phyloP scores from a whole-genome alignment of 1,284 basidiomycete genomes.

The Rhodotorula sp. region DNA sequence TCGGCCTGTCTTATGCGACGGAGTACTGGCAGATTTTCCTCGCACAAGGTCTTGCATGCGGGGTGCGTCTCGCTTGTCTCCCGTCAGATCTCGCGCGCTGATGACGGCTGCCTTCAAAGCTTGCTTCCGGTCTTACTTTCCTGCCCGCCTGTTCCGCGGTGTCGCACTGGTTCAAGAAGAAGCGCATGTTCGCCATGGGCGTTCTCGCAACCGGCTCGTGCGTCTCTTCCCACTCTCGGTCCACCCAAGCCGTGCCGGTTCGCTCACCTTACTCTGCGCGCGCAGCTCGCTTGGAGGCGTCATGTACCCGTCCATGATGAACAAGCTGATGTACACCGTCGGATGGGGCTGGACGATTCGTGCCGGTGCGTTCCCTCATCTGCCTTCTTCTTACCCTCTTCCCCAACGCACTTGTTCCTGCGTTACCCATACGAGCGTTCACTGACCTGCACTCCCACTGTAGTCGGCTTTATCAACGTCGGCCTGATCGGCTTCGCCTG shows the following conservation, averaged over 20 bases:
- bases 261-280: no score
- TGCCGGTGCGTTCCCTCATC: constrained; percentile 9
- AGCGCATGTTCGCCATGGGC: constrained; percentile 42
- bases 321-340: constrained; percentile 34
- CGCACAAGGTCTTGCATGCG: constrained; percentile 38
- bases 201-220: constrained; percentile 44
- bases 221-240: neutral
- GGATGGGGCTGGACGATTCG: constrained; percentile 42
- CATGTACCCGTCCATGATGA: constrained; percentile 20
- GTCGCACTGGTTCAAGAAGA: constrained; percentile 40
- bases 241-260: neutral
- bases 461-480: constrained; percentile 41
- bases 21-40: constrained; percentile 39
- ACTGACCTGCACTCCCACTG: neutral
- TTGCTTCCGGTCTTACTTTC: constrained; percentile 42
- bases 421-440: no score
- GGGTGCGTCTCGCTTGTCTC: constrained; percentile 1
- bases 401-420: neutral
- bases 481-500: constrained; percentile 38
- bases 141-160: constrained; percentile 41
- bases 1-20: constrained; percentile 33
- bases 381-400: neutral
- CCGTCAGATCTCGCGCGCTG: no score
- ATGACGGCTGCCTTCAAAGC: neutral
- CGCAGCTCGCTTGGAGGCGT: constrained; percentile 20